A percentile compares a stretch with the other conserved stretches of the same genome.
These are phyloP conservation scores for Plantago lanceolata DNA, from an alignment of 305 asterid species.

Conservation along the genomic window DNA sequence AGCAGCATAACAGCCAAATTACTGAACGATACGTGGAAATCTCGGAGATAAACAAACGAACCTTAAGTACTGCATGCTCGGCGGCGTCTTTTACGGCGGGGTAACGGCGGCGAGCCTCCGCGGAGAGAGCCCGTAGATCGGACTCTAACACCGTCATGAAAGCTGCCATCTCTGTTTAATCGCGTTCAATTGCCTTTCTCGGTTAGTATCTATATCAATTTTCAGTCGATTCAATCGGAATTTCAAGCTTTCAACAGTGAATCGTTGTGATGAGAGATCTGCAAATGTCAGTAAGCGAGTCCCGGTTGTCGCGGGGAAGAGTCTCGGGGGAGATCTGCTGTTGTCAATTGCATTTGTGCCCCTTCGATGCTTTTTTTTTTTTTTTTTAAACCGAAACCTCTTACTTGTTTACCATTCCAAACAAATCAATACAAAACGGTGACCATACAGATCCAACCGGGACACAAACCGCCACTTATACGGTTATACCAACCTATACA, in stretches of 20 bases:
- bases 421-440: too few relatives aligned
- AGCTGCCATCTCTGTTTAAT: conserved; percentile 58
- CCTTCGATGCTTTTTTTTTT: background rate
- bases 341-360: background rate
- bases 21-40: background rate
- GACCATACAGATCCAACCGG: too few relatives aligned
- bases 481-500: too few relatives aligned
- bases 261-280: background rate
- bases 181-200: background rate
- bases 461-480: too few relatives aligned
- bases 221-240: background rate
- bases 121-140: conserved; percentile 95
- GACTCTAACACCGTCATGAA: conserved; percentile 87
- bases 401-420: too few relatives aligned
- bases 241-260: background rate
- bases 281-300: background rate
- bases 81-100: conserved; percentile 98
- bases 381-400: too few relatives aligned
- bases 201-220: background rate
- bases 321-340: background rate
- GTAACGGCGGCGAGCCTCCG: conserved; percentile 97
- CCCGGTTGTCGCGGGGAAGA: background rate
- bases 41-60: conserved; percentile 12
- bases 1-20: background rate
- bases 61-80: conserved; percentile 93